Evolutionary conservation across 139 green algal species (phyloP).

Genomic region (Coelastrella sp.): DNA sequence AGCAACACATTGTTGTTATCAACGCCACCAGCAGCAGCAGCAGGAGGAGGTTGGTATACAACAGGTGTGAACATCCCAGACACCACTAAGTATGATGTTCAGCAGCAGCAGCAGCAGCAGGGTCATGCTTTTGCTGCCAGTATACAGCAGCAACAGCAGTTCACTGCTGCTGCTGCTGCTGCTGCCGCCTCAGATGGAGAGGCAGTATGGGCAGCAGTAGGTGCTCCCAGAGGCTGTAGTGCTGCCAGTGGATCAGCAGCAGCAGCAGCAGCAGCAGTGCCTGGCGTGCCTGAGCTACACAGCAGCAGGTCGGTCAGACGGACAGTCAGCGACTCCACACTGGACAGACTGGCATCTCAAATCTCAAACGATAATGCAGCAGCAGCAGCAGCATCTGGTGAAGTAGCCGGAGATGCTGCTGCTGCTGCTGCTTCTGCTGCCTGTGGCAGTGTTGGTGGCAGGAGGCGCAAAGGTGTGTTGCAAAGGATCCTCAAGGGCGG

Average conservation of each 20-base stretch:
- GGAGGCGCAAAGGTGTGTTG: neutral
- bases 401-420: neutral
- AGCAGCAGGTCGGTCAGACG: neutral
- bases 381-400: neutral
- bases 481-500: neutral
- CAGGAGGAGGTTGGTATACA: neutral
- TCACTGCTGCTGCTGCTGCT: neutral
- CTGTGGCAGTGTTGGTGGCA: neutral
- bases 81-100: neutral
- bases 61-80: neutral
- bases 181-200: neutral
- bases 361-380: neutral
- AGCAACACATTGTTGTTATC: neutral
- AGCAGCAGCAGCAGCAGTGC: slow-evolving; percentile 31
- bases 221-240: neutral
- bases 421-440: neutral
- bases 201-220: slow-evolving; percentile 37
- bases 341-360: neutral
- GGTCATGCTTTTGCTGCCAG: neutral
- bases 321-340: slow-evolving; percentile 17
- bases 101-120: neutral
- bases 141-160: neutral
- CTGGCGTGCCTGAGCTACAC: neutral
- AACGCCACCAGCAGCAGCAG: neutral
- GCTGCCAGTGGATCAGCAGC: neutral